Evolutionary conservation across 1,139 yeast genomes (phyloP).

Genomic region (Debaryomyces psychrophilus): DNA sequence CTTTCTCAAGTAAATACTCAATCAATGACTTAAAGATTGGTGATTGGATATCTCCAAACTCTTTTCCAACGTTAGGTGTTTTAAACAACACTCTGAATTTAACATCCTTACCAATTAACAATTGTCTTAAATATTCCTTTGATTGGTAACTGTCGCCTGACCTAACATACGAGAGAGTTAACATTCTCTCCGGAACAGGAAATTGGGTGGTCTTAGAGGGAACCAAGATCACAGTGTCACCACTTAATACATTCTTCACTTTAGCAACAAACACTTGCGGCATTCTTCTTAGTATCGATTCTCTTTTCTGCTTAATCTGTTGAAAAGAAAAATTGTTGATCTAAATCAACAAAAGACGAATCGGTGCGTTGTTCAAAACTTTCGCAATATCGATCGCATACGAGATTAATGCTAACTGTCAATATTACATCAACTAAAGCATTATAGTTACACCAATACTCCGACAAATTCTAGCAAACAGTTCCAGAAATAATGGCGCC

Average conservation of each 20-base stretch:
- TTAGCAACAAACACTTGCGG: conserved; percentile 45
- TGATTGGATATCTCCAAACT: conserved; percentile 71
- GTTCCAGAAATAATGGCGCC: conserved; percentile 39
- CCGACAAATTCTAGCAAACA: not conserved
- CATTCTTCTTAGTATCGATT: conserved; percentile 10
- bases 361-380: conserved; percentile 15
- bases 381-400: conserved; percentile 3
- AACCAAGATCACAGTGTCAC: conserved; percentile 72
- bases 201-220: conserved; percentile 51
- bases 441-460: not conserved
- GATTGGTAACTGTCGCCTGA: conserved; percentile 55
- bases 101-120: conserved; percentile 69
- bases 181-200: conserved; percentile 59
- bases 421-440: not conserved
- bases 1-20: conserved; percentile 59
- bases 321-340: conserved; percentile 4
- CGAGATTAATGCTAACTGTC: not conserved
- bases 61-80: conserved; percentile 54
- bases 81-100: conserved; percentile 61
- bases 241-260: conserved; percentile 73
- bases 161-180: conserved; percentile 66
- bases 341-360: not conserved
- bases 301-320: not conserved
- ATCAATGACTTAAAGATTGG: conserved; percentile 66
- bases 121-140: conserved; percentile 63